phyloP scores from a whole-genome alignment of 2,329 filamentous ascomycete species.

The Byssothecium circinans region DNA sequence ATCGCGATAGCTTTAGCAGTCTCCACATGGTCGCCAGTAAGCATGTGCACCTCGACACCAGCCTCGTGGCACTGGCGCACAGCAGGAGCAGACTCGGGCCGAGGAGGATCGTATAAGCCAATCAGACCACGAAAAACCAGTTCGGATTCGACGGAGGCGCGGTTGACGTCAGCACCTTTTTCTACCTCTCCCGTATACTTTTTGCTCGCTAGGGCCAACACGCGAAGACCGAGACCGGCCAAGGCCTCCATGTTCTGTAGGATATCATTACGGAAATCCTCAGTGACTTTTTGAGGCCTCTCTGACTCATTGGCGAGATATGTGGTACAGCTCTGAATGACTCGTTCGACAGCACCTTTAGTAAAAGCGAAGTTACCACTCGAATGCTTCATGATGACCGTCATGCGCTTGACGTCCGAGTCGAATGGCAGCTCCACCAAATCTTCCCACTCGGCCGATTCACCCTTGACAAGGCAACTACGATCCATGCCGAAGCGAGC shows the following conservation, averaged over 20 bases:
- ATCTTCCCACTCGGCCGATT: slow-evolving; percentile 32
- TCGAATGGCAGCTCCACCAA: slow-evolving; percentile 72
- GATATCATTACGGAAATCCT: slow-evolving; percentile 58
- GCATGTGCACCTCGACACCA: slow-evolving; percentile 52
- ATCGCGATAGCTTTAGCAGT: slow-evolving; percentile 51
- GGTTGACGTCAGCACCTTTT: slow-evolving; percentile 52
- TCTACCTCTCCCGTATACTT: slow-evolving; percentile 47
- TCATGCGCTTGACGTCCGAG: slow-evolving; percentile 75
- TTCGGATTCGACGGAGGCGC: slow-evolving; percentile 65
- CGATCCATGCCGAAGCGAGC: slow-evolving; percentile 67
- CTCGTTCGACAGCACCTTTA: slow-evolving; percentile 70
- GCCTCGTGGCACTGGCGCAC: slow-evolving; percentile 48
- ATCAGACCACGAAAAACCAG: slow-evolving; percentile 76
- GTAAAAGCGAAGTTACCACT: slow-evolving; percentile 54
- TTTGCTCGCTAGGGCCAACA: slow-evolving; percentile 65
- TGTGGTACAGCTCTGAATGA: slow-evolving; percentile 63
- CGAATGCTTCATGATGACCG: slow-evolving; percentile 61
- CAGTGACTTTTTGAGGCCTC: slow-evolving; percentile 49
- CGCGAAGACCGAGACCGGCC: slow-evolving; percentile 67
- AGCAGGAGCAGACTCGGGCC: slow-evolving; percentile 71
- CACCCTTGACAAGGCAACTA: slow-evolving; percentile 50
- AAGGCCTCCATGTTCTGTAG: slow-evolving; percentile 69
- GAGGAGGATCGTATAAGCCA: slow-evolving; percentile 83
- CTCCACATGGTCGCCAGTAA: slow-evolving; percentile 51
- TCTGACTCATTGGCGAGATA: slow-evolving; percentile 51